Percentiles rank a stretch among this genome's conserved stretches.
Conservation (phyloP, 805 yeast genomes). For the Yarrowia sp. region DNA sequence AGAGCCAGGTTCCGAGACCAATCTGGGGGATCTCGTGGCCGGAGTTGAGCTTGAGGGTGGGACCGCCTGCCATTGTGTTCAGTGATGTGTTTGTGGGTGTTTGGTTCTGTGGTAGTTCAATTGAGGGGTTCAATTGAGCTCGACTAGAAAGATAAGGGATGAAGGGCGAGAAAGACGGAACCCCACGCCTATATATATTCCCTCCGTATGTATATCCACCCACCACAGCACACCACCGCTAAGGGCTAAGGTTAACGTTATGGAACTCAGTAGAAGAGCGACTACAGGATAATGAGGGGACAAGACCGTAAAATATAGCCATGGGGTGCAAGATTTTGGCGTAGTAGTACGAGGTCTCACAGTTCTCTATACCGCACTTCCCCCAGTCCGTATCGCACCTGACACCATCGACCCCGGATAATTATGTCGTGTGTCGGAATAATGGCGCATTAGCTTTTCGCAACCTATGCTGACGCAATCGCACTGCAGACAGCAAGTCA, state of each 20-base stretch:
- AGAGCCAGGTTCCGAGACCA: slow-evolving; percentile 59
- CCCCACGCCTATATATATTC: slow-evolving; percentile 14
- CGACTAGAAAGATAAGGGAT: neutral
- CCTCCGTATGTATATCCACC: neutral
- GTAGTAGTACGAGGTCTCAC: too few relatives aligned
- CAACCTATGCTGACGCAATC: slow-evolving; percentile 24
- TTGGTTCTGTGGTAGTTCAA: neutral
- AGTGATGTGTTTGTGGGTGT: neutral
- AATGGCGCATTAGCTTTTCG: slow-evolving; percentile 29
- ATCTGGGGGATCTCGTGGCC: slow-evolving; percentile 61
- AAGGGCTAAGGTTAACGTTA: slow-evolving; percentile 29
- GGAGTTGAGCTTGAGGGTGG: slow-evolving; percentile 48
- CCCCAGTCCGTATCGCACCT: neutral
- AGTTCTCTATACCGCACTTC: too few relatives aligned
- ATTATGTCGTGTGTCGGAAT: slow-evolving; percentile 8
- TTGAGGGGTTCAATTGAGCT: slow-evolving; percentile 18
- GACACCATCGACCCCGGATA: slow-evolving; percentile 6
- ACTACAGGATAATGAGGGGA: neutral
- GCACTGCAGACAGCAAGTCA: neutral
- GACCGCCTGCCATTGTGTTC: slow-evolving; percentile 37
- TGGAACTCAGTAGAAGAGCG: slow-evolving; percentile 27
- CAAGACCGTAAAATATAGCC: too few relatives aligned
- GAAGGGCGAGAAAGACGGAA: neutral
- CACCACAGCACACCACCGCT: neutral
- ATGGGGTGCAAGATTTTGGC: too few relatives aligned